Evolutionary conservation across 2,329 filamentous ascomycete genomes (phyloP), one percentile per base, ranked within the genome.

Genomic region (Paradendryphiella salina): DNA sequence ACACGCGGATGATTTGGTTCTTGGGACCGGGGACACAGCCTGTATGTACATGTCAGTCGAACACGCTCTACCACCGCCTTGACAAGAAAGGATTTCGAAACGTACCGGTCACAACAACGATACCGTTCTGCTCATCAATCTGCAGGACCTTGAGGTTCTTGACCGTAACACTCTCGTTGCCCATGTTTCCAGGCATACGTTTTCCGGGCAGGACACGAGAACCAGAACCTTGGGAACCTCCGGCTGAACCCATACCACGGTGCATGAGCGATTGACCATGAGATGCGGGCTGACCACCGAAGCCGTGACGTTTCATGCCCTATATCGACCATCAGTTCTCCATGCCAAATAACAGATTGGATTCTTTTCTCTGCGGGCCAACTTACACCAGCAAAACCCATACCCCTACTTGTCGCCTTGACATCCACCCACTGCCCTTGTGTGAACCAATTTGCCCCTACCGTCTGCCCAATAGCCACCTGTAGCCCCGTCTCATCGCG

Each of bases 161-260:
- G 50, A 94, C 82, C 39, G 94, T 99, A 48, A 91, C 88, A 61
- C 84, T 85, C 74, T 96, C 83, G 60, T 88, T 89, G 58, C 94
- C 94, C 94, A 99, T 97, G 52, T 90, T 85, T 47, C 94, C 94
- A 3, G 94, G 85, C 94, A 99, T 99, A 78, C 91, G 94, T 84
- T 99, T 99, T 54, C 94, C 94, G 0, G 94, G 94, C 70, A 91
- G 79, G 18, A 99, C 93, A 76, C 94, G 85, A 57, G 90, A 95
- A 77, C 94, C 94, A 71, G 88, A 86, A 59, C 94, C 94, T 76
- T 99, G 94, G 63, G 88, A 89, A 53, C 88, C 90, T 72, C 94
- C 94, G 6, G 87, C 82, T 28, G 90, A 93, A 80, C 94, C 94
- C 77, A 96, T 89, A 21, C 89, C 89, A 69, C 94, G 84, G 81